phyloP scores from a whole-genome alignment of 257 asterid species.

The Paraleonurus japonicus region DNA sequence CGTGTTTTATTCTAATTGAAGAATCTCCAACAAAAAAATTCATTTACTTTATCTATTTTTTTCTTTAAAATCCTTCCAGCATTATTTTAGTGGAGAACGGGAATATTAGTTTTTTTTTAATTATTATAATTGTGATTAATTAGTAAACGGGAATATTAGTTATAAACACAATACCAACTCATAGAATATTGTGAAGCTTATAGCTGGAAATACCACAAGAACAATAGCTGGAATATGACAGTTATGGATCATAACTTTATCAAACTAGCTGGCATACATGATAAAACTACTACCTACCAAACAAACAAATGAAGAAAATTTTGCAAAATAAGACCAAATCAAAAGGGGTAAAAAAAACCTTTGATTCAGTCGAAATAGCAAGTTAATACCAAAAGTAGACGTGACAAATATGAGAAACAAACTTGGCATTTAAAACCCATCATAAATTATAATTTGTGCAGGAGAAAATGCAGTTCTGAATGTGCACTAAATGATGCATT shows the following conservation, averaged over 20 bases:
- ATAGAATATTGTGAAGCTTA: background rate
- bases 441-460: background rate
- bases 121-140: too few species aligned
- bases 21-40: too few species aligned
- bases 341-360: background rate
- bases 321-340: background rate
- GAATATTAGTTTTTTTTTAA: too few species aligned
- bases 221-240: background rate
- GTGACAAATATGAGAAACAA: background rate
- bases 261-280: constrained; percentile 15
- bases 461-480: background rate
- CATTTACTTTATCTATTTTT: too few species aligned
- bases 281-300: background rate
- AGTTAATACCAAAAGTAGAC: background rate
- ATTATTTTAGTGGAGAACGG: too few species aligned
- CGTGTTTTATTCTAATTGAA: too few species aligned
- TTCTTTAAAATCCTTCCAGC: too few species aligned
- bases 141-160: too few species aligned
- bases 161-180: too few species aligned
- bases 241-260: background rate
- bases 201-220: constrained; percentile 17
- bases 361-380: background rate
- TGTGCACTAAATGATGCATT: background rate
- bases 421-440: background rate
- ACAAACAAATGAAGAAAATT: background rate